Evolutionary conservation across 345 rosid species (phyloP).

Genomic region (Brassica nigra): DNA sequence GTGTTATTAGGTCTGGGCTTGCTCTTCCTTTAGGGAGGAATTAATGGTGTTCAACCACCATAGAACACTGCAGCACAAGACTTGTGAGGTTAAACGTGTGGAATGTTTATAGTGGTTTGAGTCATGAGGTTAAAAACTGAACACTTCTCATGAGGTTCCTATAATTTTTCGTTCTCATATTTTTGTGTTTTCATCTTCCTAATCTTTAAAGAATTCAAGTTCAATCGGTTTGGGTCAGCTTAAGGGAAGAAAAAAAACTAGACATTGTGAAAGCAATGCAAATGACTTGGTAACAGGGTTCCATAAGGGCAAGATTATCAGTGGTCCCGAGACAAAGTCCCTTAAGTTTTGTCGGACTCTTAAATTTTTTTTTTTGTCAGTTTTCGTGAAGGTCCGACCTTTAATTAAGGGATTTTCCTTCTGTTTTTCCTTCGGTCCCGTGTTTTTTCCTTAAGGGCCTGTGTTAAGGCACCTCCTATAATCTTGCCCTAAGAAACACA

Average conservation of each 20-base stretch:
- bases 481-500: no score
- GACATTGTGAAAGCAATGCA: neutral
- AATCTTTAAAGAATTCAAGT: neutral
- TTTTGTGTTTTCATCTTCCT: neutral
- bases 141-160: conserved; percentile 48
- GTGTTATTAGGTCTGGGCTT: conserved; percentile 42
- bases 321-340: no score
- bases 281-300: neutral
- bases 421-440: no score
- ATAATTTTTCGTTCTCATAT: neutral
- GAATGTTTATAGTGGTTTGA: conserved; percentile 45
- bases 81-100: conserved; percentile 53
- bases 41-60: conserved; percentile 38
- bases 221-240: neutral
- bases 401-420: no score
- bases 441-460: no score
- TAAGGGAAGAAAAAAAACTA: neutral
- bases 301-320: no score
- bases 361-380: no score
- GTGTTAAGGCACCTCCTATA: no score
- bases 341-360: no score
- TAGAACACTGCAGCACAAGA: conserved; percentile 47
- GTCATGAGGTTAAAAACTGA: no score
- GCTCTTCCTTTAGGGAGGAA: conserved; percentile 45
- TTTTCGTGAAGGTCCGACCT: no score